These are phyloP conservation scores for Bryoglossum gracile DNA, from an alignment of 495 filamentous ascomycete genomes.

Conservation along the genomic window DNA sequence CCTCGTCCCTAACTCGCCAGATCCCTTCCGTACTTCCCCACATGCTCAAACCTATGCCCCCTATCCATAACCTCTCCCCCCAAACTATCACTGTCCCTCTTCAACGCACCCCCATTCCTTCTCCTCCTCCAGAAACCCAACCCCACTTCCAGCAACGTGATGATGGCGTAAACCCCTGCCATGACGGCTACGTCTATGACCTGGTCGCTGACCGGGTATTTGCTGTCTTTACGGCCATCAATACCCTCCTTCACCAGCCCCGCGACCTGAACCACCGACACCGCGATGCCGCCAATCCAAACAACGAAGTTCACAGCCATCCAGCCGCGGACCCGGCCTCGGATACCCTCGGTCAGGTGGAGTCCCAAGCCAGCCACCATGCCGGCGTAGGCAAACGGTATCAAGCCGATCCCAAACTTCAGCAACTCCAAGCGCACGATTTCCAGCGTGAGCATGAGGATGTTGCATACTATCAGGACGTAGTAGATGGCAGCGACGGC, in stretches of 20 bases:
- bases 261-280: conserved; percentile 26
- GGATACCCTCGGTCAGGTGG: conserved; percentile 19
- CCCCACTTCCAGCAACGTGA: conserved; percentile 24
- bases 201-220: conserved; percentile 30
- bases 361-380: conserved; percentile 21
- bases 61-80: not conserved
- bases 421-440: conserved; percentile 28
- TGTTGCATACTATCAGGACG: conserved; percentile 24
- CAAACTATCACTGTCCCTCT: not conserved
- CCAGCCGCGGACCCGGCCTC: conserved; percentile 21
- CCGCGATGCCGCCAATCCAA: conserved; percentile 26
- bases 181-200: conserved; percentile 30
- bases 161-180: conserved; percentile 28
- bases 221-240: conserved; percentile 27
- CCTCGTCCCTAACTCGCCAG: no score
- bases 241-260: conserved; percentile 24
- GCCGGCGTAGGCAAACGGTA: conserved; percentile 29
- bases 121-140: conserved; percentile 18
- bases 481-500: conserved; percentile 23
- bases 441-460: conserved; percentile 30
- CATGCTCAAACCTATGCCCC: not conserved
- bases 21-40: not conserved
- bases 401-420: conserved; percentile 27
- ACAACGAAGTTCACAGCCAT: conserved; percentile 21
- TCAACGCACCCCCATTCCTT: not conserved